Evolutionary conservation across 2,329 filamentous ascomycete genomes (phyloP).

Genomic region (Calonectria crousiana): DNA sequence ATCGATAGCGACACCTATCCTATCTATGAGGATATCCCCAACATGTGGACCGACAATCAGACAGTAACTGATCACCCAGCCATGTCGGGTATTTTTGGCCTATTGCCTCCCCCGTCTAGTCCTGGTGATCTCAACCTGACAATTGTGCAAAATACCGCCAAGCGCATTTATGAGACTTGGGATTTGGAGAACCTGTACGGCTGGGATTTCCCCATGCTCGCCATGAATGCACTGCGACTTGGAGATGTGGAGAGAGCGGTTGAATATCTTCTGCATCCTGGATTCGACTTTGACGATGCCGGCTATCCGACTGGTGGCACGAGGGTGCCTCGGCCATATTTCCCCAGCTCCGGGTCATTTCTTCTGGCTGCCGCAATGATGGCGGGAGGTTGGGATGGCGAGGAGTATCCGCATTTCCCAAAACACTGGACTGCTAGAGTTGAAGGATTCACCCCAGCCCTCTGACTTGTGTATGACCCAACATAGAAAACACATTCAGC

Average conservation of each 20-base stretch:
- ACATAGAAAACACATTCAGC: too few relatives aligned
- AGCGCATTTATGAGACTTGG: background rate
- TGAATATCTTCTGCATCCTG: background rate
- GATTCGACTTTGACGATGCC: constrained; percentile 2
- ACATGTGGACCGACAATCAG: background rate
- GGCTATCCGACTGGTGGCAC: background rate
- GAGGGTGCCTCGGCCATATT: background rate
- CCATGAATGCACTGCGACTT: background rate
- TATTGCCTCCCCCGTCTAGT: background rate
- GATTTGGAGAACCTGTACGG: background rate
- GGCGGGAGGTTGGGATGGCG: background rate
- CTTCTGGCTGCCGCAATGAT: background rate
- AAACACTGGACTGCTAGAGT: background rate
- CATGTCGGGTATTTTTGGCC: background rate
- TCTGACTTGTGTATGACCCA: background rate
- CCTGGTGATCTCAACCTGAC: background rate
- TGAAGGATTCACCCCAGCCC: background rate
- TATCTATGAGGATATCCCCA: background rate
- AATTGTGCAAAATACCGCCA: background rate
- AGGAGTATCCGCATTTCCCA: background rate
- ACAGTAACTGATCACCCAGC: background rate
- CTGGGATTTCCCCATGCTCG: background rate
- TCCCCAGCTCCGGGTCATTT: background rate
- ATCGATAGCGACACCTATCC: background rate
- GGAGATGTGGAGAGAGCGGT: background rate